A percentile compares a stretch with the other conserved stretches of the same genome.
Evolutionary conservation across 169 alveolate species (phyloP).

Genomic region (Plasmodium knowlesi): DNA sequence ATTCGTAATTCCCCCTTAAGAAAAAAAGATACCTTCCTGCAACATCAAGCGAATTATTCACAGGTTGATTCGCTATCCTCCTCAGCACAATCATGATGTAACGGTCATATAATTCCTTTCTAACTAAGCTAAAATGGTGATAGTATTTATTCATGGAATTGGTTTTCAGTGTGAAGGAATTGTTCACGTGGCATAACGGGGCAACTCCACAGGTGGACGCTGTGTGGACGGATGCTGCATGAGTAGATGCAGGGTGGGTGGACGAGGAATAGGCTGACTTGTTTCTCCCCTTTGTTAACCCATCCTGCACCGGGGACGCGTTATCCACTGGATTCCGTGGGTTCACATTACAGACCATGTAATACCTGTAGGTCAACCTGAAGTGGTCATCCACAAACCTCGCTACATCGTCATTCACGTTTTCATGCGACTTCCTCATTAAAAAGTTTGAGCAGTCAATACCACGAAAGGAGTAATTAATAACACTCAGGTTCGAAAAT

Average conservation of each 20-base stretch:
- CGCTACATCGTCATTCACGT: conserved; percentile 20
- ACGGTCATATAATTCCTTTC: conserved; percentile 69
- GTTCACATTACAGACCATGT: conserved; percentile 40
- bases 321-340: neutral
- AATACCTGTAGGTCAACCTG: conserved; percentile 63
- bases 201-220: neutral
- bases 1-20: conserved; percentile 58
- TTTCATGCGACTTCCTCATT: conserved; percentile 51
- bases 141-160: conserved; percentile 67
- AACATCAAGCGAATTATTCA: neutral
- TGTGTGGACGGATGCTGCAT: too few relatives aligned
- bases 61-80: conserved; percentile 34
- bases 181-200: neutral
- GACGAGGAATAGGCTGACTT: neutral
- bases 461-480: conserved; percentile 67
- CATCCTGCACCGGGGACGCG: neutral
- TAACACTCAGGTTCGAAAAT: conserved; percentile 41
- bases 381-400: conserved; percentile 68
- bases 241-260: too few relatives aligned
- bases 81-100: conserved; percentile 66
- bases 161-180: conserved; percentile 27
- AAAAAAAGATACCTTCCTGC: conserved; percentile 33
- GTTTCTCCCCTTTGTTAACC: neutral
- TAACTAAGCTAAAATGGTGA: conserved; percentile 50
- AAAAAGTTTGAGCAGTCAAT: conserved; percentile 42